A percentile compares a stretch with the other conserved stretches of the same genome.
phyloP scores from a whole-genome alignment of 2,329 filamentous ascomycete genomes.

The Rugonectria rugulosa region DNA sequence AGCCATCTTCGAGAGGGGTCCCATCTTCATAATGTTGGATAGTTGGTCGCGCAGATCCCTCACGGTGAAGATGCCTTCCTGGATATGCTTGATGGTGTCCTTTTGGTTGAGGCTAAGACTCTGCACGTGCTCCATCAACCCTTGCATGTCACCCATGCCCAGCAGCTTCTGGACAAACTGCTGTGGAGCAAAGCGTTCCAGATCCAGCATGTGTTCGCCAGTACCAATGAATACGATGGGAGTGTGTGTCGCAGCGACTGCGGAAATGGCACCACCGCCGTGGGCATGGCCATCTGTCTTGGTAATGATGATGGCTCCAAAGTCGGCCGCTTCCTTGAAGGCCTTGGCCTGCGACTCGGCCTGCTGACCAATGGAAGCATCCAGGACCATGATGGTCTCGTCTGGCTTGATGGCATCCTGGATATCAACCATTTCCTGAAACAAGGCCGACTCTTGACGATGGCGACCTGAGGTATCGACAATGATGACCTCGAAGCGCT shows the following conservation, averaged over 20 bases:
- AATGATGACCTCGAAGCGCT: constrained; percentile 97
- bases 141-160: constrained; percentile 97
- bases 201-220: constrained; percentile 94
- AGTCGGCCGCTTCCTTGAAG: constrained; percentile 97
- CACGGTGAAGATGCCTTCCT: constrained; percentile 94
- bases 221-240: constrained; percentile 99
- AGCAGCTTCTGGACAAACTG: constrained; percentile 93
- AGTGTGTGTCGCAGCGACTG: constrained; percentile 93
- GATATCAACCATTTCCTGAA: constrained; percentile 98
- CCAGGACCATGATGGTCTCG: constrained; percentile 98
- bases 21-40: constrained; percentile 99
- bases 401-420: constrained; percentile 86
- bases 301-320: constrained; percentile 98
- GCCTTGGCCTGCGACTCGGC: constrained; percentile 94
- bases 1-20: constrained; percentile 94
- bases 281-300: constrained; percentile 97
- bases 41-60: constrained; percentile 95
- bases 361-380: constrained; percentile 95
- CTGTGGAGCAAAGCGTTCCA: constrained; percentile 91
- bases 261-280: constrained; percentile 96
- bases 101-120: constrained; percentile 95
- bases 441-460: constrained; percentile 91
- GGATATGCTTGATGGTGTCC: constrained; percentile 98
- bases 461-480: constrained; percentile 97
- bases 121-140: constrained; percentile 95